These are phyloP conservation scores for Tilletia setariae DNA, from an alignment of 1,284 basidiomycete genomes.

Conservation along the genomic window DNA sequence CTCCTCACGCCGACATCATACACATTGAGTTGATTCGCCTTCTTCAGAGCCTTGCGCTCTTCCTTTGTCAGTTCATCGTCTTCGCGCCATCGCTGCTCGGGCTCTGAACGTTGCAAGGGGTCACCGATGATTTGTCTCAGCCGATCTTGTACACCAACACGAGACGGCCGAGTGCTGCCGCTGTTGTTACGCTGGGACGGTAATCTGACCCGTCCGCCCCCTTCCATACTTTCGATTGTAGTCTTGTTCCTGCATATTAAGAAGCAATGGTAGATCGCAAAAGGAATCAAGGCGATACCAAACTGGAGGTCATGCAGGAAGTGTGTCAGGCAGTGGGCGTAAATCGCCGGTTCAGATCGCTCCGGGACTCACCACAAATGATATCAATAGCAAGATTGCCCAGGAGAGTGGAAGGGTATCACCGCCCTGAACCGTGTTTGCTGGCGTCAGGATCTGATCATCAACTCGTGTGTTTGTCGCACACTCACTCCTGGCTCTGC, in stretches of 20 bases:
- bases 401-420: conserved; percentile 51
- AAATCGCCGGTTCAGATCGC: neutral
- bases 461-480: neutral
- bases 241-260: conserved; percentile 52
- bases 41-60: conserved; percentile 35
- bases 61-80: conserved; percentile 39
- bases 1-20: conserved; percentile 38
- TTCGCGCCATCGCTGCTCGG: conserved; percentile 24
- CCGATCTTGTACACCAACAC: conserved; percentile 15
- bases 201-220: conserved; percentile 35
- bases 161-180: conserved; percentile 2
- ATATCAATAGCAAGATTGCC: conserved; percentile 50
- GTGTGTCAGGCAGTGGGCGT: too few species aligned
- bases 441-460: neutral
- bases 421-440: conserved; percentile 28
- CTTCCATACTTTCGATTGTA: conserved; percentile 56
- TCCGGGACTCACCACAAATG: conserved; percentile 28
- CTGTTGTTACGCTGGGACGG: conserved; percentile 5
- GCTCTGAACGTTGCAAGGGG: conserved; percentile 19
- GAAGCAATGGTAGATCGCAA: conserved; percentile 48
- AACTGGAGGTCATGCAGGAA: too few species aligned
- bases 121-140: conserved; percentile 14
- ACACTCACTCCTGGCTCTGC: conserved; percentile 26
- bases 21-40: conserved; percentile 42
- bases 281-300: conserved; percentile 39